These are phyloP conservation scores for Fusarium marasasianum DNA, from an alignment of 2,329 filamentous ascomycete species.

Conservation along the genomic window DNA sequence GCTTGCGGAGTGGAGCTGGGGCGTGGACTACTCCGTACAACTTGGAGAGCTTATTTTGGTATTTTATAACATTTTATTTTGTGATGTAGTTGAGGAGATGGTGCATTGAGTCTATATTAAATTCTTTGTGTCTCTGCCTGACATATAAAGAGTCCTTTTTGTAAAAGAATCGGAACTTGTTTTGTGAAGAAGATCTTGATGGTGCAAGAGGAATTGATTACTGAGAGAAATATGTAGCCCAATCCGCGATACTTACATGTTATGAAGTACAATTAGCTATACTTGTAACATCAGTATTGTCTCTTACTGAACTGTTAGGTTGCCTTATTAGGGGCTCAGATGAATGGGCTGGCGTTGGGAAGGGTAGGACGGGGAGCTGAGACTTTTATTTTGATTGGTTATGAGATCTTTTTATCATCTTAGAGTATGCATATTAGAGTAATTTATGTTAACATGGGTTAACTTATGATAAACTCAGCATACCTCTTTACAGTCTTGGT, in stretches of 20 bases:
- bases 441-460: no score
- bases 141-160: neutral
- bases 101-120: neutral
- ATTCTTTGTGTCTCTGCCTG: neutral
- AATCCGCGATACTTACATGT: rapidly evolving
- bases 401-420: no score
- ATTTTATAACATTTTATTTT: no score
- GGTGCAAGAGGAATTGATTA: rapidly evolving
- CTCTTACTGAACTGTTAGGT: rapidly evolving
- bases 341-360: neutral
- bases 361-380: neutral
- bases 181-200: rapidly evolving
- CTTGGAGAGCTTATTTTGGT: no score
- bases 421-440: neutral
- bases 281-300: rapidly evolving
- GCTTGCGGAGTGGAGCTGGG: neutral
- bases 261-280: rapidly evolving
- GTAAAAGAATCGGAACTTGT: neutral
- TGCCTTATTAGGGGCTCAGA: neutral
- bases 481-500: no score
- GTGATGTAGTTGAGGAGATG: neutral
- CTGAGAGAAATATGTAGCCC: rapidly evolving
- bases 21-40: neutral
- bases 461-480: no score
- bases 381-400: neutral